Evolutionary conservation across 441 rosid species (phyloP).

Genomic region (Codiaeum variegatum): DNA sequence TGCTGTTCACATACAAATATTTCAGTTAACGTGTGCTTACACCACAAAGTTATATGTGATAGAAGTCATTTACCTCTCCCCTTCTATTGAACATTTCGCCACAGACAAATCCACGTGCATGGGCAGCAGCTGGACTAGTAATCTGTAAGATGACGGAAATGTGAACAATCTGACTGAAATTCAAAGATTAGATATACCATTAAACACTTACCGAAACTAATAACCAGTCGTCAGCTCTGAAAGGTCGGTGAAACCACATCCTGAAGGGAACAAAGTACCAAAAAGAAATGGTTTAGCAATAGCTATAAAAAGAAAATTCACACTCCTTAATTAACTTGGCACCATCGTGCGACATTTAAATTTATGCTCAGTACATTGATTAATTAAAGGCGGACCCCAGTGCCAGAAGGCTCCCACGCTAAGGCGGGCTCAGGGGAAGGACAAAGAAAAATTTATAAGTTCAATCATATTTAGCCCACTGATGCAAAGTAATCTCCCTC

Average conservation of each 20-base stretch:
- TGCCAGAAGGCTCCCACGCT: too few relatives aligned
- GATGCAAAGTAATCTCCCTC: neutral
- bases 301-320: neutral
- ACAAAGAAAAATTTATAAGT: neutral
- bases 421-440: too few relatives aligned
- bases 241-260: conserved; percentile 86
- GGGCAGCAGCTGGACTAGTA: conserved; percentile 52
- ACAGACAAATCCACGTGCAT: conserved; percentile 64
- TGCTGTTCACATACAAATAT: conserved; percentile 40
- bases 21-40: neutral
- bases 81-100: conserved; percentile 75
- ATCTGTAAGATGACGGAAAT: conserved; percentile 36
- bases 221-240: conserved; percentile 94
- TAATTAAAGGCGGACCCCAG: too few relatives aligned
- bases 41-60: neutral
- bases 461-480: neutral
- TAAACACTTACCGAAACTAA: conserved; percentile 55
- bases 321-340: neutral
- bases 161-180: conserved; percentile 7
- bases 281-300: neutral
- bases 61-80: conserved; percentile 66
- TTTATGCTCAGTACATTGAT: neutral
- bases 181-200: neutral
- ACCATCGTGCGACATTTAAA: neutral
- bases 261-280: conserved; percentile 31